Percentiles rank a stretch among this genome's conserved stretches.
Evolutionary conservation across 2,329 filamentous ascomycete species (phyloP).

Genomic region (Penicillium sp.): DNA sequence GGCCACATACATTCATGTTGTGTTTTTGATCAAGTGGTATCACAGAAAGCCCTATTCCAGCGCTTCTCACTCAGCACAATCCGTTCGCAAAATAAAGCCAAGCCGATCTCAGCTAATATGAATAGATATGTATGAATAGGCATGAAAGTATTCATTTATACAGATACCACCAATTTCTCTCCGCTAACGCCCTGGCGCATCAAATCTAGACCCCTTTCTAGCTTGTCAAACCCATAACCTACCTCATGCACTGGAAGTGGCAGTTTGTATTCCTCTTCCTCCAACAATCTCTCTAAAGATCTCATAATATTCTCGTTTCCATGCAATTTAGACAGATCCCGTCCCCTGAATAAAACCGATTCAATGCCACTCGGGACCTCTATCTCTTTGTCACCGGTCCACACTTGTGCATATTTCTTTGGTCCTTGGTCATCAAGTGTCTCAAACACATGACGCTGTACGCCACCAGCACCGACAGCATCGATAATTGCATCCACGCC

Average conservation of each 20-base stretch:
- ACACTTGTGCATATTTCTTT: slow-evolving; percentile 28
- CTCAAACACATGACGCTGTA: slow-evolving; percentile 23
- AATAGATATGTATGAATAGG: too few relatives aligned
- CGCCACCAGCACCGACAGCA: slow-evolving; percentile 25
- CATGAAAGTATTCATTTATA: too few relatives aligned
- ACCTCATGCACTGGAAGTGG: slow-evolving; percentile 28
- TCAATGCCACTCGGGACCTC: slow-evolving; percentile 26
- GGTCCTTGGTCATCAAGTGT: slow-evolving; percentile 25
- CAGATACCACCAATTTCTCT: slow-evolving; percentile 26
- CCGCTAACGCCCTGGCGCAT: slow-evolving; percentile 30
- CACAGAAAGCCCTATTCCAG: too few relatives aligned
- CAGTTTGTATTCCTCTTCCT: slow-evolving; percentile 25
- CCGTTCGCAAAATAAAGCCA: too few relatives aligned
- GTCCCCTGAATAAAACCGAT: slow-evolving; percentile 20
- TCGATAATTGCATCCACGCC: slow-evolving; percentile 37
- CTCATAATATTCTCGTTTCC: slow-evolving; percentile 21
- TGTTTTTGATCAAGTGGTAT: too few relatives aligned
- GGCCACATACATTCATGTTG: too few relatives aligned
- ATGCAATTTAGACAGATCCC: slow-evolving; percentile 18
- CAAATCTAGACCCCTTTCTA: slow-evolving; percentile 21
- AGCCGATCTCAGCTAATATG: too few relatives aligned
- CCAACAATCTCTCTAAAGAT: slow-evolving; percentile 21
- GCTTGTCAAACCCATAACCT: slow-evolving; percentile 23
- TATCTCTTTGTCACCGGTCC: slow-evolving; percentile 23
- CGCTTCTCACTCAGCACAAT: too few relatives aligned